Base-by-base conservation (phyloP, 208 protist genomes). In the Phytomonas sp. region DNA sequence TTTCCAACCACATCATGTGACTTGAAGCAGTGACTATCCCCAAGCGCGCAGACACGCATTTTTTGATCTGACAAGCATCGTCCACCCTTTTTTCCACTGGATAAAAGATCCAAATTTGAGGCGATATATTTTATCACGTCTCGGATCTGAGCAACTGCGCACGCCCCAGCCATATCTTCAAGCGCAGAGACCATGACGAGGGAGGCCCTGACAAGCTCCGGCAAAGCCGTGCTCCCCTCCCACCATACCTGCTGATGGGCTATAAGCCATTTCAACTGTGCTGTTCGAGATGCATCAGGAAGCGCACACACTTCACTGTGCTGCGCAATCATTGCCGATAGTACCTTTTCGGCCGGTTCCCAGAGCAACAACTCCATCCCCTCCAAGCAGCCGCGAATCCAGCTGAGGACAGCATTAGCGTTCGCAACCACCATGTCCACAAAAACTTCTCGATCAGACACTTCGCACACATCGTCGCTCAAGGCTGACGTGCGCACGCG, bases 231-330 rank as follows among this genome's bases (percentile, higher is more conserved):
- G 67, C 82, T 79, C 37, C 85, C 88, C 46, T 88, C 82, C 85
- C 82, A 86, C 81, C 84, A 86, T 65, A 94, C 87, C 33, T 75
- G 67, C 51, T 91, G 80, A 11, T 88, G 46, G 8, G 83, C 79
- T 2, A 88, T 40, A 29, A 91, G 64, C 74, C 80, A 82, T 36
- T 28, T 29, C 26, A 70, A 20, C 8, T 71, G 66, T 6, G 64
- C 51, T 11, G 17, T n/a, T 29, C 23, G 13, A 65, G 72, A 70
- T 59, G 62, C 62, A n/a, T 17, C 29, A 53, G 72, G 68, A 5
- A 56, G 8, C 20, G 23, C 46, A 23, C 20, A 26, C 46, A 26
- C 26, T 17, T 56, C 46, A 56, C 46, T 6, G 20, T 56, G 46
- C 23, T 56, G 46, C 46, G 17, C 2, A 56, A 56, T 5, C 23